phyloP scores from a whole-genome alignment of 2,329 filamentous ascomycete species.

The Penicillium expansum region DNA sequence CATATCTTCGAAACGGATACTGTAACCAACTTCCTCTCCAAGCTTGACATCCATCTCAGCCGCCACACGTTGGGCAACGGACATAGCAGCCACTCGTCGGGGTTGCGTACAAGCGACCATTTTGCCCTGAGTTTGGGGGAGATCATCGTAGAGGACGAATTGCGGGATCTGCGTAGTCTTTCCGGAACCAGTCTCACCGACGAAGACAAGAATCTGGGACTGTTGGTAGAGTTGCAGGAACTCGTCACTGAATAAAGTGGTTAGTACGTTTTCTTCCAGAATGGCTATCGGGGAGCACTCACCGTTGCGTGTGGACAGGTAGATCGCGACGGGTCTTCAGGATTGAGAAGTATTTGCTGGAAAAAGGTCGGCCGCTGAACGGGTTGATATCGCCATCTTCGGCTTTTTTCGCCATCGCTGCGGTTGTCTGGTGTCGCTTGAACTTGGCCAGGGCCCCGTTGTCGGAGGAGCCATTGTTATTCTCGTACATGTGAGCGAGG shows the following conservation, averaged over 20 bases:
- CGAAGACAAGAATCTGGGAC: constrained; percentile 94
- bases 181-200: constrained; percentile 98
- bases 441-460: constrained; percentile 62
- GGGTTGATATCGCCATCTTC: constrained; percentile 83
- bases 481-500: constrained; percentile 77
- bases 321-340: constrained; percentile 78
- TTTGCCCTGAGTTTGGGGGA: constrained; percentile 80
- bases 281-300: constrained; percentile 29
- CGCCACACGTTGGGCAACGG: constrained; percentile 94
- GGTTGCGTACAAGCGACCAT: constrained; percentile 97
- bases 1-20: constrained; percentile 96
- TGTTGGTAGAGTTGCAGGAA: constrained; percentile 91
- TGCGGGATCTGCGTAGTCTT: constrained; percentile 99
- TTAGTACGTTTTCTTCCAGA: constrained; percentile 3
- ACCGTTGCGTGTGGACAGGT: constrained; percentile 88
- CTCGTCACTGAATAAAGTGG: constrained; percentile 62
- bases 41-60: constrained; percentile 92
- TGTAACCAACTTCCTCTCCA: constrained; percentile 95
- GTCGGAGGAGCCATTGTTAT: constrained; percentile 33
- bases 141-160: constrained; percentile 95
- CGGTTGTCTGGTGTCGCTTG: constrained; percentile 76
- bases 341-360: constrained; percentile 85
- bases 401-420: constrained; percentile 66
- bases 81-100: constrained; percentile 97
- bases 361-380: constrained; percentile 76